These are phyloP conservation scores for Coelastrella sp. DNA, from an alignment of 139 green algal genomes.

Conservation along the genomic window DNA sequence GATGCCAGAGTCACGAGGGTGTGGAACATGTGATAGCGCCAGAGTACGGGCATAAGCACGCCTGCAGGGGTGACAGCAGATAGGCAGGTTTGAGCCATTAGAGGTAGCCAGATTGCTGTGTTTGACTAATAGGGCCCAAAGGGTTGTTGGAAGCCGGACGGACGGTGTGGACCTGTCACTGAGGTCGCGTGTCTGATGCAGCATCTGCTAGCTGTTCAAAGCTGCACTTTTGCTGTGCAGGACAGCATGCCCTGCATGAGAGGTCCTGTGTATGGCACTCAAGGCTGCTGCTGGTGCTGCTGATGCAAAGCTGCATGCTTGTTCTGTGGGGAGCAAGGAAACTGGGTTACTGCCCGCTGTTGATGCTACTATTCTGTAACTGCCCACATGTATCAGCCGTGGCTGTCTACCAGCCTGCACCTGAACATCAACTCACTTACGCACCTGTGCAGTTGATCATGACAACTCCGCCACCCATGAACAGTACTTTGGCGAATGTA, in stretches of 20 bases:
- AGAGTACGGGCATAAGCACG: slow-evolving; percentile 17
- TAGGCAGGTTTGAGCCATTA: background rate
- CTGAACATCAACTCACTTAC: background rate
- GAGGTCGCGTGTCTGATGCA: no score
- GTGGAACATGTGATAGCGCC: background rate
- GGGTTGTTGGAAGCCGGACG: no score
- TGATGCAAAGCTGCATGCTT: no score
- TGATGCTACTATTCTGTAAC: background rate
- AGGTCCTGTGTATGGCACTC: no score
- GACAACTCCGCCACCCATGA: slow-evolving; percentile 24
- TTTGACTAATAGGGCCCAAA: background rate
- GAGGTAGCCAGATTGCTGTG: background rate
- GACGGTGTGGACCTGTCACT: no score
- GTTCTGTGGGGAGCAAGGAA: no score
- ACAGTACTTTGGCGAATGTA: background rate
- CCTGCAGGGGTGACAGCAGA: slow-evolving; percentile 3
- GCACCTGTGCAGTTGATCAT: slow-evolving; percentile 24
- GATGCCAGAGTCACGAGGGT: background rate
- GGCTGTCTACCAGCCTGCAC: background rate
- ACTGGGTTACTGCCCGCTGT: background rate
- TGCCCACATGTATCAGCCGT: background rate
- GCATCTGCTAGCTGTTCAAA: no score
- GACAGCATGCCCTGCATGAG: no score
- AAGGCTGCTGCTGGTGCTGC: no score
- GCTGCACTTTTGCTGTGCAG: no score